Base-by-base conservation (phyloP, 1,284 basidiomycete genomes). In the Pseudozyma flocculosa region DNA sequence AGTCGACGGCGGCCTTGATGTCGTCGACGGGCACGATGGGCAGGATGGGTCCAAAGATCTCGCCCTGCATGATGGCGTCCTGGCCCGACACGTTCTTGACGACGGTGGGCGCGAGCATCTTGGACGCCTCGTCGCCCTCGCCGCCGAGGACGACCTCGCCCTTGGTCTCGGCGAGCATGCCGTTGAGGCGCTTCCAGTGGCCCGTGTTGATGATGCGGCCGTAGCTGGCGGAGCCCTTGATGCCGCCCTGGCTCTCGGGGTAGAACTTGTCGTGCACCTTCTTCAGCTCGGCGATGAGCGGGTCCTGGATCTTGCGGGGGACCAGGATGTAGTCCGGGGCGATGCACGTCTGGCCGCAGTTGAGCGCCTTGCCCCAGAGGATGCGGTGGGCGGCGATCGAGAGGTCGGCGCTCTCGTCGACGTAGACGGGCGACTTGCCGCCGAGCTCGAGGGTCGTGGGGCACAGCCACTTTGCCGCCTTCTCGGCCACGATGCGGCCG, bases 391-490 rank as follows among this genome's bases (percentile, higher is more conserved):
- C 80, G 18, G 78, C 75, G 55, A 79, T 79, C 49, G 66, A 70
- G 39, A 83, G 58, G 45, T 80, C 80, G 32, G 82, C 81, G 43
- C 82, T 83, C 0, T 87, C 82, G 72, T 92, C 87, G 45, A 94
- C 80, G 66, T 92, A 84, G 14, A 87, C 88, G 1, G 92, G 91
- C 18, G 86, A 89, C 80, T 94, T 94, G 48, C 88, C 87, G 26
- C 88, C 87, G 9, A 89, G 82, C 78, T 79, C 92, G 41, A 92
- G 84, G 8, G 89, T 87, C 22, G 88, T 82, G 0, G 92, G 90
- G 0, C 90, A 90, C 18, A 95, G 80, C 49, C 87, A 85, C 78
- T 92, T 88, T 10, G 89, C 91, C 3, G 91, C 91, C 0, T 92
- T 92, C 0, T 82, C 80, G 9, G 88, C 86, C 11, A 96, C 85